Evolutionary conservation across 1,284 basidiomycete species (phyloP).

Genomic region (Taiwanofungus camphoratus): DNA sequence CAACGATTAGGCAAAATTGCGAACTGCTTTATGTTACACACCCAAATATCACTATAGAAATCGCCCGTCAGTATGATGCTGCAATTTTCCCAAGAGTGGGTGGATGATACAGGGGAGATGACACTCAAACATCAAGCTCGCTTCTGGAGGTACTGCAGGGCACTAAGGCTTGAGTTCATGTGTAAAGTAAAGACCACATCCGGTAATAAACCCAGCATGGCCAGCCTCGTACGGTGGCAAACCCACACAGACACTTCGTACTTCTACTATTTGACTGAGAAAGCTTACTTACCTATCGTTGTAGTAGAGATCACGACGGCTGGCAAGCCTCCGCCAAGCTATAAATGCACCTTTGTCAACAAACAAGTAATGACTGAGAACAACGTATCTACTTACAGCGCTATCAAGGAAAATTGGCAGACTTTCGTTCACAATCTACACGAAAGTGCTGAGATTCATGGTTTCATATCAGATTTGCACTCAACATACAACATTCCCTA

Average conservation of each 20-base stretch:
- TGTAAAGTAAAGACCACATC: neutral
- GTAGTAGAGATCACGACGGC: slow-evolving; percentile 82
- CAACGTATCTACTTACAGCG: slow-evolving; percentile 53
- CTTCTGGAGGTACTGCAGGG: neutral
- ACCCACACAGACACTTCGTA: neutral
- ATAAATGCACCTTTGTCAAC: neutral
- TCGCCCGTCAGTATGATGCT: neutral
- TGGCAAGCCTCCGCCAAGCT: slow-evolving; percentile 80
- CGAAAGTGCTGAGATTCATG: neutral
- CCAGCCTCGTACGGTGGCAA: too few species aligned
- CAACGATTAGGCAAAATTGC: neutral
- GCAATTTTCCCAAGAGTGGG: neutral
- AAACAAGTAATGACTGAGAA: neutral
- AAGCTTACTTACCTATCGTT: slow-evolving; percentile 59
- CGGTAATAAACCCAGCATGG: too few species aligned
- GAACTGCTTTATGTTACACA: slow-evolving; percentile 35
- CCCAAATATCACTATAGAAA: slow-evolving; percentile 68
- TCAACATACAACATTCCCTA: slow-evolving; percentile 76
- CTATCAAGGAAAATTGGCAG: slow-evolving; percentile 92
- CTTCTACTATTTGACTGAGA: too few species aligned
- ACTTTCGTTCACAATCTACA: slow-evolving; percentile 83
- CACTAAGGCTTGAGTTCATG: neutral
- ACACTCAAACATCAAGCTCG: neutral
- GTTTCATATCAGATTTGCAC: neutral
- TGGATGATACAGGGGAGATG: too few species aligned